A percentile compares a stretch with the other conserved stretches of the same genome.
Evolutionary conservation across 305 asterid genomes (phyloP).

Genomic region (Fraxinus dipetala): DNA sequence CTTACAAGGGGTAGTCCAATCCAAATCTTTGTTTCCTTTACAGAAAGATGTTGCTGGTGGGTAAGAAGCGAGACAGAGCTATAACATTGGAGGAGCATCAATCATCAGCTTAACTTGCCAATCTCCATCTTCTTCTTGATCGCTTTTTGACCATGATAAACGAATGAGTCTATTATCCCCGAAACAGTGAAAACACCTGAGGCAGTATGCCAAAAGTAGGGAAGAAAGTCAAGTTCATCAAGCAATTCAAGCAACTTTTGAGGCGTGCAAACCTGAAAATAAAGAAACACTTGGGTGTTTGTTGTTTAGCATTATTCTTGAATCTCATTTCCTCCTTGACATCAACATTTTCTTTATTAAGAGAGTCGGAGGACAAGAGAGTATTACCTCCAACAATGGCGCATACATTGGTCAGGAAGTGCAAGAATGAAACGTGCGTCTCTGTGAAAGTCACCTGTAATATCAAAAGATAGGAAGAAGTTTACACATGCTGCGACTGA

Average conservation of each 20-base stretch:
- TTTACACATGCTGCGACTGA: not conserved
- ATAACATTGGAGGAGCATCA: conserved; percentile 5
- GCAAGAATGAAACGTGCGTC: conserved; percentile 76
- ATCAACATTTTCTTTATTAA: not conserved
- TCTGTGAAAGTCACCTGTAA: conserved; percentile 78
- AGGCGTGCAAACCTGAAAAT: not conserved
- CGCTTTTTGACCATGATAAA: conserved; percentile 82
- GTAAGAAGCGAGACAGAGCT: not conserved
- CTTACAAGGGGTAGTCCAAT: not conserved
- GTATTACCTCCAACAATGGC: conserved; percentile 87
- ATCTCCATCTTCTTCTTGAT: conserved; percentile 81
- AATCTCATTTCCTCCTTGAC: not conserved
- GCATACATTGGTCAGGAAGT: conserved; percentile 87
- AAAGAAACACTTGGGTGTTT: not conserved
- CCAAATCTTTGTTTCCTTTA: not conserved
- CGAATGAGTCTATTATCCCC: conserved; percentile 77
- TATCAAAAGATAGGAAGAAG: conserved; percentile 9
- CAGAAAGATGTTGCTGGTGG: not conserved
- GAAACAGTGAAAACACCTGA: conserved; percentile 88
- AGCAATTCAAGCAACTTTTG: not conserved
- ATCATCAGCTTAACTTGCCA: conserved; percentile 71
- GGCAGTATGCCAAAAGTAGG: not conserved
- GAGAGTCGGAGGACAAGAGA: conserved; percentile 13
- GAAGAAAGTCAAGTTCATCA: not conserved
- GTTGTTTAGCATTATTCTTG: not conserved